These are phyloP conservation scores for Albugo candida DNA, from an alignment of 352 stramenopile genomes.

Conservation along the genomic window DNA sequence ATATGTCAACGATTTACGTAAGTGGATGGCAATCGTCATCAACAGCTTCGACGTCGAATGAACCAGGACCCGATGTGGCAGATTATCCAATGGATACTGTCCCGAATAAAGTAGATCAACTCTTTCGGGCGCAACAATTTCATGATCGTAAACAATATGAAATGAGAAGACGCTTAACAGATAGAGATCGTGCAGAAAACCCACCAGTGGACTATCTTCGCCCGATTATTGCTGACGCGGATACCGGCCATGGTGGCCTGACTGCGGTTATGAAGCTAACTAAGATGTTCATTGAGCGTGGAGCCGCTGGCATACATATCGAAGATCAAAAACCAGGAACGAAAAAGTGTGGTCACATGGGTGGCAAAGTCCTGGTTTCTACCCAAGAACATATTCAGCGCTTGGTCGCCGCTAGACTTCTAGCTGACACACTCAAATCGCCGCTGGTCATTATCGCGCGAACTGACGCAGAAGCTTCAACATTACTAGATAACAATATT, in stretches of 20 bases:
- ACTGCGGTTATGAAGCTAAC: slow-evolving; percentile 97
- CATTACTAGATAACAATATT: slow-evolving; percentile 94
- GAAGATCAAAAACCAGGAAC: slow-evolving; percentile 98
- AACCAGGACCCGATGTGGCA: slow-evolving; percentile 90
- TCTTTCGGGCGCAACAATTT: slow-evolving; percentile 93
- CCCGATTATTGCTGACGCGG: slow-evolving; percentile 93
- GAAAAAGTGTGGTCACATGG: slow-evolving; percentile 99
- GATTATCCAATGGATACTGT: slow-evolving; percentile 99
- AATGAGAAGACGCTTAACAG: slow-evolving; percentile 69
- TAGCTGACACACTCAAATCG: slow-evolving; percentile 90
- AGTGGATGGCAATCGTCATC: slow-evolving; percentile 95
- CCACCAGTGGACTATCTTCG: slow-evolving; percentile 88
- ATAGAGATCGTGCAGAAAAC: slow-evolving; percentile 51
- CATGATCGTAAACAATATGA: slow-evolving; percentile 95
- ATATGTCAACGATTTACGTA: slow-evolving; percentile 93
- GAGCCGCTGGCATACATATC: slow-evolving; percentile 94
- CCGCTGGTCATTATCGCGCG: slow-evolving; percentile 90
- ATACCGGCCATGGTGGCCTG: slow-evolving; percentile 92
- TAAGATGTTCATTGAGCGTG: slow-evolving; percentile 96
- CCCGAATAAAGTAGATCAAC: slow-evolving; percentile 94
- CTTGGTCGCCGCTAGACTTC: slow-evolving; percentile 88
- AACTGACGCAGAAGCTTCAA: slow-evolving; percentile 94
- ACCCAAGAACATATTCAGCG: slow-evolving; percentile 95
- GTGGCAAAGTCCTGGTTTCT: slow-evolving; percentile 93
- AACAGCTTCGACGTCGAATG: slow-evolving; percentile 89